phyloP scores from a whole-genome alignment of 805 yeast genomes.

The Sugiyamaella americana region DNA sequence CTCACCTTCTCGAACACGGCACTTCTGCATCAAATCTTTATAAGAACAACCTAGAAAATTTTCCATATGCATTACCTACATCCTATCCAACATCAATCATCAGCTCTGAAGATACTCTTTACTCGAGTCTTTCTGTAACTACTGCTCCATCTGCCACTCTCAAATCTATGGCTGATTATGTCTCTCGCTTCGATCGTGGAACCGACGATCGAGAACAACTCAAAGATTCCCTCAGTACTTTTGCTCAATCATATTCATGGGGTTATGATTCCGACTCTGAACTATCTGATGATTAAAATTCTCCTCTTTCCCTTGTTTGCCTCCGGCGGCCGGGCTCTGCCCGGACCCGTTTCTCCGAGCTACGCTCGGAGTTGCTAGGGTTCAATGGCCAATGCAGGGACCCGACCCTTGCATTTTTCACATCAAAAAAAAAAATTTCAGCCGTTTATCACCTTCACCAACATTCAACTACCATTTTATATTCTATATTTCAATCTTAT shows the following conservation, averaged over 20 bases:
- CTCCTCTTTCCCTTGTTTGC: no score
- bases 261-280: conserved; percentile 10
- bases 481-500: no score
- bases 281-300: not conserved
- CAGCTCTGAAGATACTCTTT: conserved; percentile 8
- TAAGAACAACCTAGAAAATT: conserved; percentile 11
- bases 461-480: not conserved
- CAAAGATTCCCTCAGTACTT: conserved; percentile 15
- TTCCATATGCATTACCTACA: conserved; percentile 12
- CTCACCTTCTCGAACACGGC: conserved; percentile 13
- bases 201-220: conserved; percentile 24
- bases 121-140: conserved; percentile 17
- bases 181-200: conserved; percentile 13
- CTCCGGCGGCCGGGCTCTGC: no score
- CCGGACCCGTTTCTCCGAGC: no score
- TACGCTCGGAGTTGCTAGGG: no score
- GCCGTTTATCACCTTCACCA: not conserved
- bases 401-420: not conserved
- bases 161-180: conserved; percentile 17
- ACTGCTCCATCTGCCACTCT: conserved; percentile 15
- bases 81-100: conserved; percentile 17
- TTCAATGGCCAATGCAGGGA: not conserved
- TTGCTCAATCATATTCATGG: conserved; percentile 20
- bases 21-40: conserved; percentile 13
- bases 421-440: not conserved